A percentile compares a stretch with the other conserved stretches of the same genome.
Conservation (phyloP, 1,284 basidiomycete genomes). For the Boletus holoroseus region DNA sequence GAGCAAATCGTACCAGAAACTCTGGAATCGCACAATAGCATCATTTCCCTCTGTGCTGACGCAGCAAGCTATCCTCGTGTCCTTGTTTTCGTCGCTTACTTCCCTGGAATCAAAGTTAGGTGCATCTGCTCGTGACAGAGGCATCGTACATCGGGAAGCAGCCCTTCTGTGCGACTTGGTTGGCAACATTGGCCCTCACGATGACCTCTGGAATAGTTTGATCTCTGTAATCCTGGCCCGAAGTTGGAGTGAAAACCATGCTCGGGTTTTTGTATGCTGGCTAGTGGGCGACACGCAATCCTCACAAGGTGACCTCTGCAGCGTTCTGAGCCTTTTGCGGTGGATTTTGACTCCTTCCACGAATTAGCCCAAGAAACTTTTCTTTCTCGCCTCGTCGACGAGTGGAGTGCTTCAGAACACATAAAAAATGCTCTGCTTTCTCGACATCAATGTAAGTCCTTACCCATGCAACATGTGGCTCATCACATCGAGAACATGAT, state of each 20-base stretch:
- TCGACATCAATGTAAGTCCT: conserved; percentile 57
- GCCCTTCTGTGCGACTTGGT: conserved; percentile 43
- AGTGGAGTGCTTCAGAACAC: conserved; percentile 64
- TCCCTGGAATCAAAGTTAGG: conserved; percentile 26
- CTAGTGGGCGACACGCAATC: conserved; percentile 36
- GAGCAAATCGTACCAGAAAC: conserved; percentile 37
- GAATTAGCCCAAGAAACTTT: conserved; percentile 46
- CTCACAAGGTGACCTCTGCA: conserved; percentile 37
- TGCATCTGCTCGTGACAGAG: conserved; percentile 34
- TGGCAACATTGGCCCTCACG: conserved; percentile 41
- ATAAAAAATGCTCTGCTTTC: conserved; percentile 68
- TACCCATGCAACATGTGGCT: neutral
- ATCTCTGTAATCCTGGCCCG: conserved; percentile 48
- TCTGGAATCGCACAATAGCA: conserved; percentile 49
- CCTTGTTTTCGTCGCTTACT: conserved; percentile 48
- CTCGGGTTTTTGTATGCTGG: conserved; percentile 66
- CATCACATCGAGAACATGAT: neutral
- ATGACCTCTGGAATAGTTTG: conserved; percentile 50
- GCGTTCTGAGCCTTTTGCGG: neutral
- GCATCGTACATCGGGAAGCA: conserved; percentile 49
- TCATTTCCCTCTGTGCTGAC: conserved; percentile 48
- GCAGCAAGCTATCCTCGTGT: conserved; percentile 53
- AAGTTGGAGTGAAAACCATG: conserved; percentile 54
- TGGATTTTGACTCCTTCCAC: conserved; percentile 8
- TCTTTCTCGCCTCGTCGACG: conserved; percentile 45